A percentile compares a stretch with the other conserved stretches of the same genome.
Evolutionary conservation across 805 yeast genomes (phyloP).

Genomic region (Debaryomyces prosopidis): DNA sequence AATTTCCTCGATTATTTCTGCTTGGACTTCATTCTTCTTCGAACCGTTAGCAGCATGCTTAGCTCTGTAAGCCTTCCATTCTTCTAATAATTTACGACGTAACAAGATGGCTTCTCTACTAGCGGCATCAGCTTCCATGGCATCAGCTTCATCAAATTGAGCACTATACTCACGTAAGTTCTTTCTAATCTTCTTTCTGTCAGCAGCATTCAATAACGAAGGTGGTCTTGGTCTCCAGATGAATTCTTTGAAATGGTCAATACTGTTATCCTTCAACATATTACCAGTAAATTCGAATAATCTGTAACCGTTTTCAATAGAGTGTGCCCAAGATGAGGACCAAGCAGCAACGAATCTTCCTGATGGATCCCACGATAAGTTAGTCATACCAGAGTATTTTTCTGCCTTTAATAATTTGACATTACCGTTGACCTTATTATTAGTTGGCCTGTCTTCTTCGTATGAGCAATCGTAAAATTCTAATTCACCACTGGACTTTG

Average conservation of each 20-base stretch:
- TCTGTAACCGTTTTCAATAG: constrained; percentile 87
- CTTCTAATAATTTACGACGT: constrained; percentile 78
- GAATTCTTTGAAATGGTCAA: constrained; percentile 85
- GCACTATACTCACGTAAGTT: constrained; percentile 86
- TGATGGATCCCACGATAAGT: constrained; percentile 91
- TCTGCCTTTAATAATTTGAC: constrained; percentile 63
- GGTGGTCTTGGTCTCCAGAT: constrained; percentile 98
- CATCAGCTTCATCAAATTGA: constrained; percentile 91
- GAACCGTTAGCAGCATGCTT: constrained; percentile 33
- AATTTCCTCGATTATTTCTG: constrained; percentile 67
- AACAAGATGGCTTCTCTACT: constrained; percentile 82
- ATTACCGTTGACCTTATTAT: constrained; percentile 53
- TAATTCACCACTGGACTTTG: constrained; percentile 58
- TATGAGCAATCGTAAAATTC: constrained; percentile 86
- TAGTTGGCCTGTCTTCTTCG: constrained; percentile 59
- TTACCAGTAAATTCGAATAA: constrained; percentile 83
- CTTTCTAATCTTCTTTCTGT: constrained; percentile 87
- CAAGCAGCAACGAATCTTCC: constrained; percentile 88
- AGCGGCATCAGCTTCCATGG: constrained; percentile 93
- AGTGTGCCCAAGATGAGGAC: constrained; percentile 84
- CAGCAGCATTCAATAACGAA: constrained; percentile 69
- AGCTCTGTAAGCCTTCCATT: constrained; percentile 82
- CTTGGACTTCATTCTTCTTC: constrained; percentile 48
- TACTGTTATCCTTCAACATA: constrained; percentile 67
- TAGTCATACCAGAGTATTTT: constrained; percentile 76